These are phyloP conservation scores for Anethum foeniculum DNA, from an alignment of 140 eudicot genomes.

Conservation along the genomic window DNA sequence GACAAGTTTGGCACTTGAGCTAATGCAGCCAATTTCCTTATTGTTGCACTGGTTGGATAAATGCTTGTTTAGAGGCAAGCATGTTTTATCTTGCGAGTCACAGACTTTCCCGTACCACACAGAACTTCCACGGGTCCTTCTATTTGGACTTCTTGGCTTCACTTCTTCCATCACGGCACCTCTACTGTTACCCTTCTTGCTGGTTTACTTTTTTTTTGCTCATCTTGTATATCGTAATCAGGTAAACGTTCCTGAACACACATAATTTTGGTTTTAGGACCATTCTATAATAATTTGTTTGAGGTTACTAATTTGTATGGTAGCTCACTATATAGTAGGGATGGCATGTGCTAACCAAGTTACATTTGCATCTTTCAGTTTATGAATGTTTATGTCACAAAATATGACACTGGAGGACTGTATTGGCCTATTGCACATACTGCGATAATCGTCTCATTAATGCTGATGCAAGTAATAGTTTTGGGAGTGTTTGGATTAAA, in stretches of 20 bases:
- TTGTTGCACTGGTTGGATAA: constrained; percentile 54
- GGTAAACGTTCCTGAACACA: constrained; percentile 31
- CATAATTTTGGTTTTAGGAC: neutral
- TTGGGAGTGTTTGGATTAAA: constrained; percentile 64
- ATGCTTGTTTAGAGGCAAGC: constrained; percentile 48
- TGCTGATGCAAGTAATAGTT: constrained; percentile 68
- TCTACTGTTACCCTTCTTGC: constrained; percentile 73
- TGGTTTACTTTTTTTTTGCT: constrained; percentile 80
- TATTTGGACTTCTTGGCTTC: constrained; percentile 80
- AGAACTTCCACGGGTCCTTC: constrained; percentile 84
- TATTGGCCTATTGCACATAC: constrained; percentile 89
- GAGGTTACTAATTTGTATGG: neutral
- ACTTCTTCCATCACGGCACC: constrained; percentile 71
- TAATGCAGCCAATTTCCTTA: constrained; percentile 70
- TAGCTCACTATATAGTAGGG: neutral
- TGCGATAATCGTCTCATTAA: constrained; percentile 65
- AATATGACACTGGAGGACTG: constrained; percentile 71
- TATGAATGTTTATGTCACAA: constrained; percentile 71
- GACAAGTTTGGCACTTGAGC: constrained; percentile 82
- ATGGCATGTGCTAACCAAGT: neutral
- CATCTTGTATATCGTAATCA: constrained; percentile 86
- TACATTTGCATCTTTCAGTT: constrained; percentile 40
- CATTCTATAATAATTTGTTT: neutral
- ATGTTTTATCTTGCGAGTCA: constrained; percentile 36
- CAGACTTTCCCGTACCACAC: constrained; percentile 88